Percentiles rank a stretch among this genome's conserved stretches.
These are phyloP conservation scores for Apodospora peruviana DNA, from an alignment of 495 filamentous ascomycete genomes.

Conservation along the genomic window DNA sequence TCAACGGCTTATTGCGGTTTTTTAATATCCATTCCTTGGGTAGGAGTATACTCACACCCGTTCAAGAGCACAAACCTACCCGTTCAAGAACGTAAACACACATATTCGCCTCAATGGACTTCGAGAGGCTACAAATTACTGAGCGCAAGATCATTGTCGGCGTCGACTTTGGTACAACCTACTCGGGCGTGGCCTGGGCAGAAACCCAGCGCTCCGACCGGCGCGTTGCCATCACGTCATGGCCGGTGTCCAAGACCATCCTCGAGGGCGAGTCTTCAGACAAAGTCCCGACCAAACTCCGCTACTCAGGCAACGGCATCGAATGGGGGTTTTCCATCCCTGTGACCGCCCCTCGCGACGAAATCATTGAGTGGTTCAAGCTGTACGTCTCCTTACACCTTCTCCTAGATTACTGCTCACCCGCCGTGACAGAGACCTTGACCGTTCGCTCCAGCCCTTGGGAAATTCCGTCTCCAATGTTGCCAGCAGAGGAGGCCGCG, in stretches of 20 bases:
- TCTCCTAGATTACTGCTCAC: neutral
- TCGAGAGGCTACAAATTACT: slow-evolving; percentile 17
- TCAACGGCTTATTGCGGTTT: too few species aligned
- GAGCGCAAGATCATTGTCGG: slow-evolving; percentile 29
- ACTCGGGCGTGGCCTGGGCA: slow-evolving; percentile 25
- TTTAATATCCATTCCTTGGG: too few species aligned
- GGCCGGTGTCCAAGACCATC: slow-evolving; percentile 32
- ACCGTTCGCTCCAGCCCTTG: slow-evolving; percentile 17
- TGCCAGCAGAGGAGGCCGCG: slow-evolving; percentile 22
- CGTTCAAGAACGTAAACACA: too few species aligned
- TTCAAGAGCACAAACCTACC: too few species aligned
- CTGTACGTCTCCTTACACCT: slow-evolving; percentile 22
- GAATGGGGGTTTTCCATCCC: slow-evolving; percentile 50
- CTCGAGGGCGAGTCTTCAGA: slow-evolving; percentile 33
- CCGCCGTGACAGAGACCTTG: slow-evolving; percentile 18
- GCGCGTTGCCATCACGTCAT: slow-evolving; percentile 36
- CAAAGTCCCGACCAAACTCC: slow-evolving; percentile 46
- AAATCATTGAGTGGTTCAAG: slow-evolving; percentile 51
- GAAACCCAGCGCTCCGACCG: slow-evolving; percentile 24
- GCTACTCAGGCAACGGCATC: slow-evolving; percentile 23
- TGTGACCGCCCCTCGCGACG: slow-evolving; percentile 22
- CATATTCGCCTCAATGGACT: slow-evolving; percentile 29
- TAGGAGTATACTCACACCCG: too few species aligned
- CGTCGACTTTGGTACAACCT: slow-evolving; percentile 26
- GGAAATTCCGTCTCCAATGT: slow-evolving; percentile 28